A percentile compares a stretch with the other conserved stretches of the same genome.
Conservation (phyloP, 352 stramenopile genomes). For the Globisporangium acanthophoron region DNA sequence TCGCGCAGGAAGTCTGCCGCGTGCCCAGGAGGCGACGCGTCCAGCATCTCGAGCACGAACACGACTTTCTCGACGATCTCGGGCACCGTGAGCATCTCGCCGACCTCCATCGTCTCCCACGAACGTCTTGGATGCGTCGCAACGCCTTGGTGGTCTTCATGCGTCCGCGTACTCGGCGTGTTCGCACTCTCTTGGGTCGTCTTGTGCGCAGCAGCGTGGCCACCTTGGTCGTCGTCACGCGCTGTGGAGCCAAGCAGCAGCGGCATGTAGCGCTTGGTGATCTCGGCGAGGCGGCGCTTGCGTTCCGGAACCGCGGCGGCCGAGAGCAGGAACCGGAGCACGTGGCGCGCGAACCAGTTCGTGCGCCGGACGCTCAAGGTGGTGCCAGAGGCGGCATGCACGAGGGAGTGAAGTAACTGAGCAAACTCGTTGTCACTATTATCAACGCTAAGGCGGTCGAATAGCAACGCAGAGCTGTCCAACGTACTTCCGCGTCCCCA, state of each 20-base stretch:
- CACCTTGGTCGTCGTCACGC: slow-evolving; percentile 13
- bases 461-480: slow-evolving; percentile 36
- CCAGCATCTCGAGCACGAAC: slow-evolving; percentile 12
- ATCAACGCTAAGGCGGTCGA: slow-evolving; percentile 20
- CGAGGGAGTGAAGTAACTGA: slow-evolving; percentile 35
- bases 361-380: slow-evolving; percentile 59
- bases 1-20: slow-evolving; percentile 31
- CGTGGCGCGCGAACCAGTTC: slow-evolving; percentile 71
- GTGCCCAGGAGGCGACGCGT: slow-evolving; percentile 4
- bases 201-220: not conserved
- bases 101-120: slow-evolving; percentile 6
- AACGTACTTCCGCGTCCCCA: slow-evolving; percentile 32
- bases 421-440: slow-evolving; percentile 19
- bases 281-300: slow-evolving; percentile 19
- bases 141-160: no score
- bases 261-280: slow-evolving; percentile 38
- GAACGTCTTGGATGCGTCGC: not conserved
- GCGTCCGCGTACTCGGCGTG: no score
- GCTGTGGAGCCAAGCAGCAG: slow-evolving; percentile 43
- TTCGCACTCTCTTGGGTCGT: not conserved
- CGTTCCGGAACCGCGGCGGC: slow-evolving; percentile 16
- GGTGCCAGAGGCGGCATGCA: slow-evolving; percentile 23
- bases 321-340: slow-evolving; percentile 50
- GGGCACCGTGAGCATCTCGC: slow-evolving; percentile 18
- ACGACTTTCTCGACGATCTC: slow-evolving; percentile 20